A percentile compares a stretch with the other conserved stretches of the same genome.
phyloP scores from a whole-genome alignment of 768 basidiomycete species.

The Kwoniella sp. region DNA sequence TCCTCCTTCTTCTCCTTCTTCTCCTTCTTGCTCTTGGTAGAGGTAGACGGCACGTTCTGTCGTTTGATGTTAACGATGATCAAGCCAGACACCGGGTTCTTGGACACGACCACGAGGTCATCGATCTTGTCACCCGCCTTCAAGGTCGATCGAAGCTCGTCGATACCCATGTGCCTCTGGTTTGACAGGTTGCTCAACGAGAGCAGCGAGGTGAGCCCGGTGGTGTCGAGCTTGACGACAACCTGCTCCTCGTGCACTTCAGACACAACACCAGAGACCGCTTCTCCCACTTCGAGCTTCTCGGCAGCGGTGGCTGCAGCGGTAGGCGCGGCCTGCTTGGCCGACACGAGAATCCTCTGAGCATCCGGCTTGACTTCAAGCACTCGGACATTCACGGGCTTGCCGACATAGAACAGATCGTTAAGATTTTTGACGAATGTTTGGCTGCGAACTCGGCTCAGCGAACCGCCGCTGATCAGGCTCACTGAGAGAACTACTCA shows the following conservation, averaged over 20 bases:
- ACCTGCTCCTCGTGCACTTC: conserved; percentile 83
- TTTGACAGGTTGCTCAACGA: conserved; percentile 84
- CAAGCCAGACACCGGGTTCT: conserved; percentile 76
- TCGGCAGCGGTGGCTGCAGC: conserved; percentile 38
- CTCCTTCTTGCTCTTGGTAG: conserved; percentile 25
- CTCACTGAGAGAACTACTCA: too few species aligned
- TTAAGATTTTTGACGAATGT: conserved; percentile 51
- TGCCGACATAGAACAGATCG: conserved; percentile 70
- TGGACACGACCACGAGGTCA: conserved; percentile 81
- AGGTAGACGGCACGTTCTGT: background rate
- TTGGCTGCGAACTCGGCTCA: conserved; percentile 62
- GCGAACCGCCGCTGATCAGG: too few species aligned
- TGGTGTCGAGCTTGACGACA: conserved; percentile 67
- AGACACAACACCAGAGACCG: conserved; percentile 53
- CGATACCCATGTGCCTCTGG: conserved; percentile 61
- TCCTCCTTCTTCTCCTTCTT: conserved; percentile 10
- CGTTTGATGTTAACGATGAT: conserved; percentile 57
- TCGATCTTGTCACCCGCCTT: conserved; percentile 67
- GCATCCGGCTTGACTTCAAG: conserved; percentile 60
- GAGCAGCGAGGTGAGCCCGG: conserved; percentile 70
- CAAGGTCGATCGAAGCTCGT: conserved; percentile 63
- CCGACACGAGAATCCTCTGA: conserved; percentile 71
- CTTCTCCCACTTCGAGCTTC: conserved; percentile 42
- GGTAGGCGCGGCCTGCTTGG: conserved; percentile 67
- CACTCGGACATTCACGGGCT: conserved; percentile 78